phyloP scores from a whole-genome alignment of 495 filamentous ascomycete species.

The Neurospora terricola region DNA sequence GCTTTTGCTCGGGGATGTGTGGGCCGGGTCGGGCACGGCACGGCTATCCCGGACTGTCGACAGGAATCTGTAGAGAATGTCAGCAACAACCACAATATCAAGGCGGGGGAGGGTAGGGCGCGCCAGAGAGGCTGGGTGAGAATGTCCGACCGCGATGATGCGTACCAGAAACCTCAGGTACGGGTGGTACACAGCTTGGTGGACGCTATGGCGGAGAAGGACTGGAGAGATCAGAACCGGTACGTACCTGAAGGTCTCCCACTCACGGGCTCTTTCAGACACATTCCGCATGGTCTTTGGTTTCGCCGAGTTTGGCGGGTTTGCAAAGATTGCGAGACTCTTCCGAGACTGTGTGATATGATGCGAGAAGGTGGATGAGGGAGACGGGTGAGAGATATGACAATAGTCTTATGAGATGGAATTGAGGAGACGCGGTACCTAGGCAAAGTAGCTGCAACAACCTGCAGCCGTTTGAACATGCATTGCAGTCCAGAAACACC shows the following conservation, averaged over 20 bases:
- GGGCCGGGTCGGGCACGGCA: neutral
- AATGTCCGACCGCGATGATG: neutral
- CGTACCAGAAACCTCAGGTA: neutral
- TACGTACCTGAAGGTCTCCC: slow-evolving; percentile 24
- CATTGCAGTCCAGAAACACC: neutral
- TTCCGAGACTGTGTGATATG: neutral
- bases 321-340: neutral
- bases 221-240: neutral
- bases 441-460: neutral
- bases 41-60: slow-evolving; percentile 8
- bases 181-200: neutral
- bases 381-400: neutral
- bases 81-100: neutral
- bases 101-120: neutral
- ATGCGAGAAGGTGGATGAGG: neutral
- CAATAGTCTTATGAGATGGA: neutral
- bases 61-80: slow-evolving; percentile 2
- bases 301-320: neutral
- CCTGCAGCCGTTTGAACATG: neutral
- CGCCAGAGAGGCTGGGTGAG: neutral
- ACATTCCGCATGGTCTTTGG: slow-evolving; percentile 1
- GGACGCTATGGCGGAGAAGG: neutral
- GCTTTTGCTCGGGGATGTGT: slow-evolving; percentile 4
- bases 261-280: slow-evolving; percentile 18
- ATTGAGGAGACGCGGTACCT: neutral